phyloP scores from a whole-genome alignment of 192 early-diverging fungal genomes.

The Coemansia erecta region DNA sequence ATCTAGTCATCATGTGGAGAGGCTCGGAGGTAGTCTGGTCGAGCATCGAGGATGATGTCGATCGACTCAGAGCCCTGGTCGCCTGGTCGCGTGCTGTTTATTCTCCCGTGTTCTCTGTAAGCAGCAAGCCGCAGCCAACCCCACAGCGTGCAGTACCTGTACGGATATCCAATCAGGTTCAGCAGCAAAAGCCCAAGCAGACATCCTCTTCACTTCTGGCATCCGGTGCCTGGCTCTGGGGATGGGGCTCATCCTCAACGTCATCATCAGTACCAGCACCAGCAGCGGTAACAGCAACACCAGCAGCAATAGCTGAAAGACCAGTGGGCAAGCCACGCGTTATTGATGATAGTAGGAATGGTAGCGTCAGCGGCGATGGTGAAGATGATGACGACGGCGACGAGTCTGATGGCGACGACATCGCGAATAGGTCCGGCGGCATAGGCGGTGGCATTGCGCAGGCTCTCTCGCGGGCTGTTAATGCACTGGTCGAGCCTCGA shows the following conservation, averaged over 20 bases:
- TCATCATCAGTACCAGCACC: background rate
- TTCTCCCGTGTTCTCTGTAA: constrained; percentile 24
- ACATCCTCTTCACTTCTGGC: background rate
- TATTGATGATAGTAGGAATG: background rate
- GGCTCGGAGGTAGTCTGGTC: constrained; percentile 35
- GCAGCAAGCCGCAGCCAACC: background rate
- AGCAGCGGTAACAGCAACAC: background rate
- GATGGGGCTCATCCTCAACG: constrained; percentile 11
- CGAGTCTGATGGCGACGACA: background rate
- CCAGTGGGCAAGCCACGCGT: background rate
- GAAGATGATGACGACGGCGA: background rate
- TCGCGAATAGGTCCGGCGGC: background rate
- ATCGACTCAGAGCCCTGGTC: constrained; percentile 26
- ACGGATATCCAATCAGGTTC: background rate
- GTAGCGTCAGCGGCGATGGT: constrained; percentile 3
- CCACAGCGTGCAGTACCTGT: background rate
- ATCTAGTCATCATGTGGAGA: constrained; percentile 32
- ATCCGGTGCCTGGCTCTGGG: constrained; percentile 32
- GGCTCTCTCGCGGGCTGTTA: constrained; percentile 41
- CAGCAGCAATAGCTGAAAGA: constrained; percentile 5
- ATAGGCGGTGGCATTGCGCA: constrained; percentile 27
- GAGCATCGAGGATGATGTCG: constrained; percentile 4
- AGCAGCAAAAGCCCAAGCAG: background rate
- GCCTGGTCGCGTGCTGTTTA: constrained; percentile 42
- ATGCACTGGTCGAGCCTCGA: constrained; percentile 40